Evolutionary conservation across 306 rosid species (phyloP), one percentile per base, ranked within the genome.

Genomic region (Castanopsis chinensis): DNA sequence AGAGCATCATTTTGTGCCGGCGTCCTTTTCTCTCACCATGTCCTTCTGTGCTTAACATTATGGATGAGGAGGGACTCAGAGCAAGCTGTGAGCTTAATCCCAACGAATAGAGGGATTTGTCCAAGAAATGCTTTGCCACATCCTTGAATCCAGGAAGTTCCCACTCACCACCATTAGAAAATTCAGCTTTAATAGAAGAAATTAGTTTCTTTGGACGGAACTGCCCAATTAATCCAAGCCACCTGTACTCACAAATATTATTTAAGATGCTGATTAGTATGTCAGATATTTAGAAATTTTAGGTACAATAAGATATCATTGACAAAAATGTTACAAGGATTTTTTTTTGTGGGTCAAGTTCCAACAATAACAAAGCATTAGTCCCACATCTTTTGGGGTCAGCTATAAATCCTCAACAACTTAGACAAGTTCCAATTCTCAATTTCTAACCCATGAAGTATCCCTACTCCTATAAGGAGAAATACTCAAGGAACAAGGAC

Each of bases 171-270:
- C 67, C 79, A 71, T 76, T 80, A 80, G 80, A 72, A 82, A 94
- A 75, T 65, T 91, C 92, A 56, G 87, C 89, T 79, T 90, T 94
- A 18, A 94, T 79, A 70, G 86, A 80, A 77, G 85, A 79, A 77
- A 92, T 77, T 77, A 92, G 80, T 76, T 94, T 94, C 97, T 89
- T 88, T 0, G 97, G 99, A 79, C 92, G 92, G 72, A 94, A 83
- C 86, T 90, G 97, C 21, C 97, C 97, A 23, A 88, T 76, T 78
- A 90, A 27, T 69, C 93, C 94, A 88, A 90, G 82, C 99, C 92
- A 92, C 98, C 98, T 94, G 85, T 27, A 81, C 23, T 7, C 30
- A 69, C 77, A 78, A 23, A 49, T 57, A 82, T 71, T 63, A 61
- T 63, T 45, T 64, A 52, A 76, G 53, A 35, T 17, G 20, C 30